Base-by-base conservation (phyloP, 495 filamentous ascomycete genomes). In the Pyrenula massariospora region DNA sequence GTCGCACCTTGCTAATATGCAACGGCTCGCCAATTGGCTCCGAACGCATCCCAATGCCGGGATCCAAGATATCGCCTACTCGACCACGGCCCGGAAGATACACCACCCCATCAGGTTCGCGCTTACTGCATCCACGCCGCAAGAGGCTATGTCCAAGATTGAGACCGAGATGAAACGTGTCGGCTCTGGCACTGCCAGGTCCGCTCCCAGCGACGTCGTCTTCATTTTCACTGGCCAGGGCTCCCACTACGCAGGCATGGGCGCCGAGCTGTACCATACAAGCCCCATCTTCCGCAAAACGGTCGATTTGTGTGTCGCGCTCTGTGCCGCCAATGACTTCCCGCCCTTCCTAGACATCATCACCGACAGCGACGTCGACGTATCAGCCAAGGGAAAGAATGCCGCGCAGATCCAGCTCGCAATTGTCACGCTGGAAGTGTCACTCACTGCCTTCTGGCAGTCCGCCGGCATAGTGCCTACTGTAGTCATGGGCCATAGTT, bases 151-250 rank as follows among this genome's bases (percentile, higher is more conserved):
- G 19, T 51, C 58, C 48, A 54, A 64, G 42, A 50, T 62, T 12
- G 42, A 36, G 12, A 54, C 60, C 15, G 42, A 52, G 50, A 24
- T 55, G 12, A 2, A 59, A 21, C 52, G 52, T 11, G 22, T 62
- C 25, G 59, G 61, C 25, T 52, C 47, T 24, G 66, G 75, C 10
- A 68, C 71, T 58, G 59, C 57, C 48, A 42, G 15, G 15, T 55
- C 31, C 50, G 47, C 31, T 56, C 52, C 48, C 50, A 57, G 63
- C 0, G 24, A 59, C 12, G 71, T 85, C 5, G 79, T 78, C 0
- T 86, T 89, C 59, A 66, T 76, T 25, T 89, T 88, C 62, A 86
- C 84, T 12, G 85, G 85, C 23, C 85, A 89, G 63, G 85, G 85
- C 42, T 75, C 72, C 25, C 71, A 73, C 52, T 79, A 79, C 59